phyloP scores from a whole-genome alignment of 192 early-diverging fungal species.

The Entomortierella lignicola region DNA sequence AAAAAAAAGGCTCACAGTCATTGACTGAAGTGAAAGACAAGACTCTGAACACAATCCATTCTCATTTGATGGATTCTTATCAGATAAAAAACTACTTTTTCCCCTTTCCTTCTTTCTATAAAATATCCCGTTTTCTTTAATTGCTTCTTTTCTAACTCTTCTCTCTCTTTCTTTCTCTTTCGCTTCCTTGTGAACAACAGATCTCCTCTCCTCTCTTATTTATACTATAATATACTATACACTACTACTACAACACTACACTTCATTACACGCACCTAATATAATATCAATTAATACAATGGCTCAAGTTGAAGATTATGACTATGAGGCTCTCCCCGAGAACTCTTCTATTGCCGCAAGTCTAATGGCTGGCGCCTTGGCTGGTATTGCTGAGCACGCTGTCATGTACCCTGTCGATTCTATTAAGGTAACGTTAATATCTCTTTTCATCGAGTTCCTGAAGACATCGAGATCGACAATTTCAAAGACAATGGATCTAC shows the following conservation, averaged over 20 bases:
- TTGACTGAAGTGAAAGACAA: no score
- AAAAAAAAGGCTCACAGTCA: no score
- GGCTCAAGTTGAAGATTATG: constrained; percentile 67
- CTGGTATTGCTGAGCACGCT: constrained; percentile 95
- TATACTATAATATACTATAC: background rate
- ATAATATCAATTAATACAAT: constrained; percentile 36
- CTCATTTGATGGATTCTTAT: constrained; percentile 6
- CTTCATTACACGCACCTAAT: constrained; percentile 1
- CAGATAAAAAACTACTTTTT: constrained; percentile 4
- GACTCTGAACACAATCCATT: no score
- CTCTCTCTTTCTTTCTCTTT: background rate
- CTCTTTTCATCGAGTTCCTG: no score
- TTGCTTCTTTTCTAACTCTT: background rate
- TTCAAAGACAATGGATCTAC: background rate
- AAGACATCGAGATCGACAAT: background rate
- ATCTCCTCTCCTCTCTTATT: constrained; percentile 3
- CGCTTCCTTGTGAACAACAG: background rate
- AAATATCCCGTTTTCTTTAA: no score
- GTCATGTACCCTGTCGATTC: constrained; percentile 95
- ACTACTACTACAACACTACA: no score
- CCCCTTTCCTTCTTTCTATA: no score
- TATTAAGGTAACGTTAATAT: constrained; percentile 79
- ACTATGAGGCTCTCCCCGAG: constrained; percentile 91
- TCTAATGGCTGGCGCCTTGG: constrained; percentile 90
- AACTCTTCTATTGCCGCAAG: constrained; percentile 82